Evolutionary conservation across 345 rosid genomes (phyloP).

Genomic region (Ceriops zippeliana): DNA sequence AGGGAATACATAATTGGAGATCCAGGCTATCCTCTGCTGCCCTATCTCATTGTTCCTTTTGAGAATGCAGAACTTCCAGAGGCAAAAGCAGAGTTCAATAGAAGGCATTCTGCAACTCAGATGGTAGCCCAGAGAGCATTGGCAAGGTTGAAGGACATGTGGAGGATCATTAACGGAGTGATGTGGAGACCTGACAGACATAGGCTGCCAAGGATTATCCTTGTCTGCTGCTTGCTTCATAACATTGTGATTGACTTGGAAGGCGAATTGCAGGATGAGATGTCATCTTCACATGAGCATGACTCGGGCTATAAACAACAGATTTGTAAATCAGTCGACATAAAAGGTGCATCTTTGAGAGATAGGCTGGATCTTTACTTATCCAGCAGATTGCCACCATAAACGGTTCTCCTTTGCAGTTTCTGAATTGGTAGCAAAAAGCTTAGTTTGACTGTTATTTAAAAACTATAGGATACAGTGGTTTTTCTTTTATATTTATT

Average conservation of each 20-base stretch:
- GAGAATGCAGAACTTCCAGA: slow-evolving; percentile 39
- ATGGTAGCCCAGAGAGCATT: slow-evolving; percentile 51
- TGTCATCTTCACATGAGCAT: slow-evolving; percentile 29
- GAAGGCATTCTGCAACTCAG: slow-evolving; percentile 33
- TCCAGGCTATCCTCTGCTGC: slow-evolving; percentile 54
- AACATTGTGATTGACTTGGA: slow-evolving; percentile 57
- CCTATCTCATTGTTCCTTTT: slow-evolving; percentile 54
- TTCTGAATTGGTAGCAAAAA: background rate
- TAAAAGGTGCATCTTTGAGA: slow-evolving; percentile 39
- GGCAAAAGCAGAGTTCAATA: slow-evolving; percentile 41
- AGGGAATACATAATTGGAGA: slow-evolving; percentile 62
- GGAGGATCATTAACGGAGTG: slow-evolving; percentile 56
- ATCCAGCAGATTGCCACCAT: slow-evolving; percentile 31
- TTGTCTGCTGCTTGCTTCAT: slow-evolving; percentile 67
- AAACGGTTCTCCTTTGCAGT: slow-evolving; percentile 7
- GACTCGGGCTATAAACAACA: slow-evolving; percentile 47
- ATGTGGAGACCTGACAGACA: slow-evolving; percentile 73
- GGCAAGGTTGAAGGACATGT: slow-evolving; percentile 47
- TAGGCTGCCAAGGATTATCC: slow-evolving; percentile 56
- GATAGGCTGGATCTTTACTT: slow-evolving; percentile 43
- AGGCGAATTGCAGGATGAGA: slow-evolving; percentile 34
- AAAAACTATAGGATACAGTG: background rate
- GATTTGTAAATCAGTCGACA: slow-evolving; percentile 34
- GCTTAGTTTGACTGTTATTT: slow-evolving; percentile 9
- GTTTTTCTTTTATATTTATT: background rate